Conservation (phyloP, 768 basidiomycete species). For the Lactarius vividus region DNA sequence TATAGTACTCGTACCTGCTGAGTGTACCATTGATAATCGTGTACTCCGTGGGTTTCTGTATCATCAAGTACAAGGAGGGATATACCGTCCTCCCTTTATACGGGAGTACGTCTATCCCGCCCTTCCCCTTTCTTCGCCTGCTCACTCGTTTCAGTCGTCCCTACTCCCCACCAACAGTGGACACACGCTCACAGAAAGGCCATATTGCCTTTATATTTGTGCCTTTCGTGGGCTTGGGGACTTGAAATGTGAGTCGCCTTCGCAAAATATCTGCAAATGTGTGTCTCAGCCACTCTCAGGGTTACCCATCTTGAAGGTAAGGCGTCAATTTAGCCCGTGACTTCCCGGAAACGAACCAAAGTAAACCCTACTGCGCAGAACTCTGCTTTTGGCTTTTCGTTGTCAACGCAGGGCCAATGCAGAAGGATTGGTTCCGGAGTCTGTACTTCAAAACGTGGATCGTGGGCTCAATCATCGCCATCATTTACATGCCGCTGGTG, state of each 20-base stretch:
- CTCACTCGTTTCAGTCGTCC: slow-evolving; percentile 46
- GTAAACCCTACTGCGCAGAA: slow-evolving; percentile 42
- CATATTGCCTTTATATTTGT: slow-evolving; percentile 63
- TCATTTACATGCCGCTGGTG: slow-evolving; percentile 68
- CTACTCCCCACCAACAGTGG: slow-evolving; percentile 67
- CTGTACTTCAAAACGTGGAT: slow-evolving; percentile 74
- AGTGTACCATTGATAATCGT: slow-evolving; percentile 57
- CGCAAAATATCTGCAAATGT: neutral
- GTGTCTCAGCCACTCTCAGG: slow-evolving; percentile 39
- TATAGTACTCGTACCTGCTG: slow-evolving; percentile 69
- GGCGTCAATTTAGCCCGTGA: neutral
- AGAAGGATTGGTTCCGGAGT: slow-evolving; percentile 71
- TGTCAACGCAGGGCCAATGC: slow-evolving; percentile 56
- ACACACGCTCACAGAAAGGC: slow-evolving; percentile 41
- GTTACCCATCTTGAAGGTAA: slow-evolving; percentile 78
- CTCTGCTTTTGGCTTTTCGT: slow-evolving; percentile 89
- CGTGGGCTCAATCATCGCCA: slow-evolving; percentile 56
- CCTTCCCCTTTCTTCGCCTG: neutral
- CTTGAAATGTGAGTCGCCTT: slow-evolving; percentile 62
- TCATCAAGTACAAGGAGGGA: slow-evolving; percentile 75
- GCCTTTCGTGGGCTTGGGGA: slow-evolving; percentile 66
- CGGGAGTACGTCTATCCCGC: slow-evolving; percentile 42
- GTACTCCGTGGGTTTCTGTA: slow-evolving; percentile 62
- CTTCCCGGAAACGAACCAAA: neutral
- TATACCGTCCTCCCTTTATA: slow-evolving; percentile 44